Evolutionary conservation across 176 grass and related monocot genomes (phyloP).

Genomic region (Puya raimondii): DNA sequence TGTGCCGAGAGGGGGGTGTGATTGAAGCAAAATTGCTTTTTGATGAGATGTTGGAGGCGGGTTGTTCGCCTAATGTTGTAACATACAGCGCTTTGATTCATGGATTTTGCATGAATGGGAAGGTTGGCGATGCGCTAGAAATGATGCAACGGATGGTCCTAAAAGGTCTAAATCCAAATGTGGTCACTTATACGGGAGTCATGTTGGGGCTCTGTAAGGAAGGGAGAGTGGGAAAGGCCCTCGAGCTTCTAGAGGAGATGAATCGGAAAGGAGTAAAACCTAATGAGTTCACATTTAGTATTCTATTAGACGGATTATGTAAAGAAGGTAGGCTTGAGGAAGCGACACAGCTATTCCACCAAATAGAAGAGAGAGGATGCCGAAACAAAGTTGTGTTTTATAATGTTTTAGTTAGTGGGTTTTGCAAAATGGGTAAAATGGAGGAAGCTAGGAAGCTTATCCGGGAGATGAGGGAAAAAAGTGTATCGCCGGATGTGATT

Average conservation of each 20-base stretch:
- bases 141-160: constrained; percentile 19
- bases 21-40: constrained; percentile 22
- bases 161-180: constrained; percentile 9
- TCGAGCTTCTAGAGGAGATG: constrained; percentile 11
- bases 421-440: constrained; percentile 29
- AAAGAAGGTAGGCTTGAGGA: constrained; percentile 15
- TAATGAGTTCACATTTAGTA: constrained; percentile 19
- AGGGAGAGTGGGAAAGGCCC: constrained; percentile 11
- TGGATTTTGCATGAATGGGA: constrained; percentile 16
- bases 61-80: constrained; percentile 11
- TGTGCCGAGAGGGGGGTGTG: constrained; percentile 15
- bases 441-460: constrained; percentile 20
- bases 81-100: constrained; percentile 17
- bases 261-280: not conserved
- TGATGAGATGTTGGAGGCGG: constrained; percentile 21
- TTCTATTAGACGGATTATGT: constrained; percentile 18
- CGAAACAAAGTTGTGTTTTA: constrained; percentile 13
- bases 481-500: constrained; percentile 13
- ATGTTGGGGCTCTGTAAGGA: constrained; percentile 11
- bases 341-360: constrained; percentile 9
- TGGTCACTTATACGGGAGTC: constrained; percentile 18
- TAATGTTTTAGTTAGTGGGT: constrained; percentile 27
- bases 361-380: not conserved
- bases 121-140: constrained; percentile 14
- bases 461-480: constrained; percentile 17